These are phyloP conservation scores for Biscutella laevigata DNA, from an alignment of 441 rosid species.

Conservation along the genomic window DNA sequence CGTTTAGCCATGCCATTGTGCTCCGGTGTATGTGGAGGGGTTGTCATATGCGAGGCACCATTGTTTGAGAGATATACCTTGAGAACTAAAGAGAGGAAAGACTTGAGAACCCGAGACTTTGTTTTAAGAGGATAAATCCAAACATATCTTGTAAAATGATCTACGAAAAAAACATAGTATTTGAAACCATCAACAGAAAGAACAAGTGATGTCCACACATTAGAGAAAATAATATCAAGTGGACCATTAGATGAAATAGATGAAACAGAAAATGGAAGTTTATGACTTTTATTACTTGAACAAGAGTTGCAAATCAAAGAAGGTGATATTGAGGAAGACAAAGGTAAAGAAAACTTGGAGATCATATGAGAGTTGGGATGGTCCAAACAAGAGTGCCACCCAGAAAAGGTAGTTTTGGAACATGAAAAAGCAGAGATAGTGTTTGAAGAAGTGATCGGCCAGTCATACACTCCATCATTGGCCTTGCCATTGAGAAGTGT, in stretches of 20 bases:
- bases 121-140: not conserved
- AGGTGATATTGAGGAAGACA: not conserved
- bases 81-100: not conserved
- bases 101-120: not conserved
- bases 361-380: not conserved
- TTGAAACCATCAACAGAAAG: too few species aligned
- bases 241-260: not conserved
- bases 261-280: not conserved
- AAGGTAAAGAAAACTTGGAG: not conserved
- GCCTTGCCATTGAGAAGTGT: not conserved
- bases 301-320: not conserved
- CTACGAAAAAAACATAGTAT: too few species aligned
- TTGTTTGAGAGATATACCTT: not conserved
- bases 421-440: not conserved
- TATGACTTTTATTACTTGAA: not conserved
- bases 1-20: not conserved
- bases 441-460: not conserved
- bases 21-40: not conserved
- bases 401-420: not conserved
- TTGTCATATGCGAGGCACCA: not conserved
- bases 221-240: not conserved
- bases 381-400: not conserved
- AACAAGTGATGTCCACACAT: not conserved
- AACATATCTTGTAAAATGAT: not conserved
- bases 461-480: not conserved